Base-by-base conservation (phyloP, 1,139 yeast species). In the Pichia sp. region DNA sequence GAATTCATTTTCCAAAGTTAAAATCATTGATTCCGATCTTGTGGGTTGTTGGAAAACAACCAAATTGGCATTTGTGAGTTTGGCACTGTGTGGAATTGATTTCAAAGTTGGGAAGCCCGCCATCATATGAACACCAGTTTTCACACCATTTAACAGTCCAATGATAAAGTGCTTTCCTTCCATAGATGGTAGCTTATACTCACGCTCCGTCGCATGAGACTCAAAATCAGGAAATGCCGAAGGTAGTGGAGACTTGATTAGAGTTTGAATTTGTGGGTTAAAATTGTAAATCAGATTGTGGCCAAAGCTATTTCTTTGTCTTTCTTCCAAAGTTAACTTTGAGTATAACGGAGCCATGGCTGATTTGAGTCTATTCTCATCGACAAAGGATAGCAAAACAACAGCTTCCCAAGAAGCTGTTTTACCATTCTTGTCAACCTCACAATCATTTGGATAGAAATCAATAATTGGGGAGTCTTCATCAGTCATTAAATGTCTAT, bases 401-500 rank as follows among this genome's bases (percentile, higher is more conserved):
- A 93, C 97, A 8, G 98, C 98, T 73, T 93, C 99, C 99, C 99
- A 93, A 51, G 89, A 85, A 7, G 95, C 96, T 54, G 92, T 88
- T 69, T 93, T 95, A 52, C 98, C 99, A 67, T 93, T 95, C 80
- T 84, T 77, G 72, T 95, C 99, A 50, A 90, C 78, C 54, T 85
- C 92, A 59, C 93, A 96, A 59, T 89, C 90, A 59, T 80, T 78
- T 4, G 99, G 99, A 67, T 95, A 93, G 65, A 90, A 92, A 62
- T 90, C 97, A 56, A 79, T 80, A 61, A 95, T 90, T 31, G 97
- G 96, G 2, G 98, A 92, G 52, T 77, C 77, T 49, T 84, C 85
- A 56, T 92, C 97, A n/a, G 85, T 83, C 97, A 93, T 92, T 59
- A 95, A 75, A 6, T 84, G 80, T 70, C 96, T 80, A 67, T 87